Base-by-base conservation (phyloP, 257 asterid species). In the Lycium barbarum region DNA sequence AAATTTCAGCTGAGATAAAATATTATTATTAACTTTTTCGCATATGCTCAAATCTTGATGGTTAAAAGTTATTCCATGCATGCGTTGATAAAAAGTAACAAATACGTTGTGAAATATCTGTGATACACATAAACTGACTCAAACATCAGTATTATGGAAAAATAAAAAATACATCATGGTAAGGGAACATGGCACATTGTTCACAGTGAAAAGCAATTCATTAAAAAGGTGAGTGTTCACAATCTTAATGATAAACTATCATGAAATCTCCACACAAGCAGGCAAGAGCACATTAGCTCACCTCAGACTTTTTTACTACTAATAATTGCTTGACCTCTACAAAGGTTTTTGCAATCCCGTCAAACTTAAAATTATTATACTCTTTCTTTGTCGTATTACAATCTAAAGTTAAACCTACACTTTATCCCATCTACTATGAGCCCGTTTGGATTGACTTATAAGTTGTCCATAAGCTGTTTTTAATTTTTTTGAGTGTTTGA, bases 131-230 rank as follows among this genome's bases (percentile, higher is more conserved):
- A 67, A 8, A 40, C 2, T 38, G 1, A 17, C 2, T 0, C 9
- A 17, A 3, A 15, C 13, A 40, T 1, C 2, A 40, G 3, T 3
- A 9, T 6, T 3, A 49, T 47, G 15, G 10, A 11, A n/a, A 66
- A 33, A 33, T 5, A 20, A 36, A 66, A 33, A 14, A 73, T 49
- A 51, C 20, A 51, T 17, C 22, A 51, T 15, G 74, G 54, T 38
- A 7, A 22, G 63, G 47, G 26, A 53, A 51, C 82, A 51, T 8
- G 9, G 22, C 65, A 51, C 47, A 51, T 26, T 76, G 82, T 26
- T 13, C 65, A 76, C 47, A 76, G 82, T 76, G 47, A 76, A 76
- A 76, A 76, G 9, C 65, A 76, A 51, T 76, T 76, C 9, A 51
- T 26, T 14, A 26, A 76, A 68, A 51, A 51, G 5, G 65, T 76